Evolutionary conservation across 768 basidiomycete genomes (phyloP), one percentile per base, ranked within the genome.

Genomic region (Boletus sensibilis): DNA sequence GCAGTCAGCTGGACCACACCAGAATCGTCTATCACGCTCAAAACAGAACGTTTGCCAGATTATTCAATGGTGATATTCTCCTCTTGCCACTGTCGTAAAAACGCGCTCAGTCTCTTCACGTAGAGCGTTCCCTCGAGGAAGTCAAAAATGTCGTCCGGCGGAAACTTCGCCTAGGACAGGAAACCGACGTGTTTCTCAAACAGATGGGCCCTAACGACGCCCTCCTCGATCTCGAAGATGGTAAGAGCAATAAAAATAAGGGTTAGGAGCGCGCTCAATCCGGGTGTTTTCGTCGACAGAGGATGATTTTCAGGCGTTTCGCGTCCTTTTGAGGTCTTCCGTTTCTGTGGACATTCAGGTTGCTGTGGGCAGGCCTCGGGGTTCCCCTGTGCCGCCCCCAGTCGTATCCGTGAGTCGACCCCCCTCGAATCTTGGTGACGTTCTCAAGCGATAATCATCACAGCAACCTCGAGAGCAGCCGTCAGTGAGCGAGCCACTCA

Each of bases 221-320:
- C 55, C 65, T 68, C 14, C 78, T 91, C 23, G 87, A 88, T 66
- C 76, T 93, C n/a, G 89, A 89, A 35, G 90, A 92, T 66, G 87
- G 91, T 90, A 62, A 58, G 53, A 20, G 11, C 16, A 46, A 33
- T 13, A 42, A 41, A n/a, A 38, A 43, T 44, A 34, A 20, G 52
- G 38, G 44, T 23, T 6, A 25, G 37, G 33, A 16, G 31, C 46
- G n/a, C 18, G 6, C 57, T 58, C 25, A 64, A 23, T 25, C n/a
- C 13, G 12, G 31, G 1, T 31, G 12, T 35, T 40, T 52, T 39
- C 10, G 1, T 54, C 21, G 10, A 59, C 52, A 92, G 90, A 90
- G 42, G 90, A 87, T 38, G 90, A 92, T 69, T 92, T 90, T 59
- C 85, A 86, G 52, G 89, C 88, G 2, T 89, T 92, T 69, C 70